Base-by-base conservation (phyloP, 139 green algal genomes). In the Chlorella vulgaris region DNA sequence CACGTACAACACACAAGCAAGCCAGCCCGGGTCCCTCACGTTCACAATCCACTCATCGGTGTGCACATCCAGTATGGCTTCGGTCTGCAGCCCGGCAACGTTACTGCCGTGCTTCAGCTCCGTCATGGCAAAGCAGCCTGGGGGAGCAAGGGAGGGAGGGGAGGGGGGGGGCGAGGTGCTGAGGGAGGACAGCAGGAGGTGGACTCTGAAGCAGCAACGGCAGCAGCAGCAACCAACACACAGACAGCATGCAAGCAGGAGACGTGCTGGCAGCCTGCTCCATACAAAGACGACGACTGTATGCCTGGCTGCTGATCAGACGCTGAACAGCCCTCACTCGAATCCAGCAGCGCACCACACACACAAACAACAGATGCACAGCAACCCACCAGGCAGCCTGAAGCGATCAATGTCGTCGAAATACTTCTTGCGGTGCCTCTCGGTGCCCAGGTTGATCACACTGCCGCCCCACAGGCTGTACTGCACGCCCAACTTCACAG, bases 61-160 rank as follows among this genome's bases (percentile, higher is more conserved):
- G 35, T 86, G 77, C 31, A 92, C 69, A 75, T 97, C 93, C 66
- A 96, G 81, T 18, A 95, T 81, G 0, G 92, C 92, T 83, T 95
- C 90, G 1, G 93, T 97, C 84, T 96, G 92, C 63, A 93, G 80
- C 5, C 81, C 88, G 18, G 87, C 88, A 74, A 96, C 94, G 77
- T 96, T 96, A 86, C 74, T 89, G 51, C 92, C 94, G 82, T 97
- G 93, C 51, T 92, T 90, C 70, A 97, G 86, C 89, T 97, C 94
- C 4, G 94, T 97, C 94, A 97, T 96, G 0, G 92, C 93, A 77
- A 97, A 97, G 86, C 93, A 97, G 31, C 94, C 94, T 66, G 89
- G 82, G 3, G 87, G 66, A 65, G 47, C 28, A 3, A 7, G 29
- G 63, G 35, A 50, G 18, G 4, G 29, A 33, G 31, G 31, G n/a